Base-by-base conservation (phyloP, 495 filamentous ascomycete species). In the Parmelia sp. region DNA sequence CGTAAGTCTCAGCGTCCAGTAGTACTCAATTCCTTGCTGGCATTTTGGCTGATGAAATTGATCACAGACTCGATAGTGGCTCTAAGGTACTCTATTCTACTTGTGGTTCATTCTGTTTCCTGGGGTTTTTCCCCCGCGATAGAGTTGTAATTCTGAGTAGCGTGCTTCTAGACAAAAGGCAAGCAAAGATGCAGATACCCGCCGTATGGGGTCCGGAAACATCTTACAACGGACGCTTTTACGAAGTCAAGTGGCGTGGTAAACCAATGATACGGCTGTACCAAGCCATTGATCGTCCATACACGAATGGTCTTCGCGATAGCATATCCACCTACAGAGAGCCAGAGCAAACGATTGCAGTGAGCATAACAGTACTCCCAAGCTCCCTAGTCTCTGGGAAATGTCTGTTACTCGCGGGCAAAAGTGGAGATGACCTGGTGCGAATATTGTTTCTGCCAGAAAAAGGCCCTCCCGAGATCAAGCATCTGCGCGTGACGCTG, bases 151-250 rank as follows among this genome's bases (percentile, higher is more conserved):
- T 35, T 17, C 36, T 57, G 29, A 17, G 31, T 11, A 57, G 55
- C 55, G 37, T 27, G 1, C 17, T 57, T 31, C 29, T 57, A 1
- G 19, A 36, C n/a, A 37, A 37, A 10, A 57, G 14, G 21, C 8
- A 21, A 36, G 55, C 55, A 19, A 57, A 57, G 33, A 21, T 36
- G 31, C 55, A 36, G 10, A 12, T 7, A n/a, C 55, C 55, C 17
- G 19, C 33, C 7, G 55, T 57, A 57, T 57, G 55, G 31, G 33
- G 55, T 19, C 1, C 2, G 1, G 10, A n/a, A 3, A 57, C 19
- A 57, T 57, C 55, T 35, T 57, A 57, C 55, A 57, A 57, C 31
- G 31, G 36, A 57, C 55, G 17, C 15, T 35, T 35, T 31, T 57
- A 29, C 25, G 7, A 21, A 19, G 55, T 57, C 12, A 15, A 1